Conservation (phyloP, 176 grass and related monocot genomes). For the Stipa capillata region DNA sequence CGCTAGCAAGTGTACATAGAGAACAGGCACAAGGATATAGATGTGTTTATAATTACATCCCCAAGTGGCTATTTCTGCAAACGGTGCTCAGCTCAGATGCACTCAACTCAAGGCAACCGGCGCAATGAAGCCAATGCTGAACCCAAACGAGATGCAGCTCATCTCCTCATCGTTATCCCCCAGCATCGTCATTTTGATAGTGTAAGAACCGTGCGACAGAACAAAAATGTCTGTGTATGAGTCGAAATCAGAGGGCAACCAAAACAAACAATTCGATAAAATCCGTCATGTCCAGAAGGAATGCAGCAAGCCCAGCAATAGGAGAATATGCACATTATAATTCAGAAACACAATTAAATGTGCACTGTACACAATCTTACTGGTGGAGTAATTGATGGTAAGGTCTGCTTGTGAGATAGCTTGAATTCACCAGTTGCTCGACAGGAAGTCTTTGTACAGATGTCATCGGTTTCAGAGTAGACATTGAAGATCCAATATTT, state of each 20-base stretch:
- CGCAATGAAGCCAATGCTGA: background rate
- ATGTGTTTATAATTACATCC: background rate
- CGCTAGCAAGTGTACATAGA: background rate
- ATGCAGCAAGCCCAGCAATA: background rate
- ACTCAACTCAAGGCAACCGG: background rate
- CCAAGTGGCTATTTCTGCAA: background rate
- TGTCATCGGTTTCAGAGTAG: conserved; percentile 57
- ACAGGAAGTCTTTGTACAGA: conserved; percentile 68
- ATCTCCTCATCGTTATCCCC: background rate
- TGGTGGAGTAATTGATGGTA: conserved; percentile 50
- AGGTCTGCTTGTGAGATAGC: conserved; percentile 36
- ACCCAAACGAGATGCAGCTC: background rate
- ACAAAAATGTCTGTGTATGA: background rate
- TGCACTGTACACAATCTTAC: conserved; percentile 28
- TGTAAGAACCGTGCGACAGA: conserved; percentile 57
- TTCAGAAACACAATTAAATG: background rate
- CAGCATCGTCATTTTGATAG: conserved; percentile 60
- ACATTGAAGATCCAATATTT: conserved; percentile 57
- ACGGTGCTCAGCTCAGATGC: background rate
- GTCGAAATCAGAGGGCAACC: background rate
- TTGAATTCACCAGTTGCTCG: conserved; percentile 46
- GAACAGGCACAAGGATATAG: background rate
- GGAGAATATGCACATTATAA: background rate
- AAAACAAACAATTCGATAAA: background rate
- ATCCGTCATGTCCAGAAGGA: background rate